A percentile compares a stretch with the other conserved stretches of the same genome.
Conservation (phyloP, 108 stramenopile species). For the Pseudonitzschia multistriata region DNA sequence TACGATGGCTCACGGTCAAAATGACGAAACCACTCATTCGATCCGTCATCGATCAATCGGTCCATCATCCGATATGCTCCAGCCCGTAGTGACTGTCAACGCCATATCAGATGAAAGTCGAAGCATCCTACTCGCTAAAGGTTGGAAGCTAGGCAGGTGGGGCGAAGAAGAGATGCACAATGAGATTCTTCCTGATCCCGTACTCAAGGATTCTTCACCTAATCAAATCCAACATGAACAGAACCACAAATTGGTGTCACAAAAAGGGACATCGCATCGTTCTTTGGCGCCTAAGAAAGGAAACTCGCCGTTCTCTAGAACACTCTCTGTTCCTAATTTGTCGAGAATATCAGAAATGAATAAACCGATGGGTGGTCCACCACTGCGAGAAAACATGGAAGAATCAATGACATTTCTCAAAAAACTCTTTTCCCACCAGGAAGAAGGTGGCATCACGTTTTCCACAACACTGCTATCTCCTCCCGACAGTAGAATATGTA, state of each 20-base stretch:
- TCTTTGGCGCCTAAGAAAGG: not conserved
- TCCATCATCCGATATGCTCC: constrained; percentile 57
- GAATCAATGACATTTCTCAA: constrained; percentile 55
- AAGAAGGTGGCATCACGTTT: constrained; percentile 21
- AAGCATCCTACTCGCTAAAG: constrained; percentile 48
- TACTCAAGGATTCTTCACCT: not conserved
- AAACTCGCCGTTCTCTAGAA: constrained; percentile 20
- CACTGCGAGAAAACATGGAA: constrained; percentile 42
- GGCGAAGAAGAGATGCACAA: not conserved
- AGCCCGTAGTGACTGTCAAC: constrained; percentile 64
- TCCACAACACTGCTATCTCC: constrained; percentile 36
- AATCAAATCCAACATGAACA: not conserved
- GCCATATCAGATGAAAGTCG: constrained; percentile 48
- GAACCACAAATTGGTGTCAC: not conserved
- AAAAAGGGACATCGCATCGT: constrained; percentile 8
- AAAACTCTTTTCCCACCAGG: constrained; percentile 45
- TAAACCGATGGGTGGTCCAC: constrained; percentile 15
- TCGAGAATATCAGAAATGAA: not conserved
- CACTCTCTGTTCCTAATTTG: constrained; percentile 29
- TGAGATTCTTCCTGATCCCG: not conserved
- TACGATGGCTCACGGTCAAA: constrained; percentile 9
- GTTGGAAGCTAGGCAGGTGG: constrained; percentile 43
- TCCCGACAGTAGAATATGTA: constrained; percentile 41
- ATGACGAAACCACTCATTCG: constrained; percentile 5
- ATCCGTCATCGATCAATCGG: constrained; percentile 29